Conservation (phyloP, 805 yeast genomes). For the Kregervanrija pseudodelftensis region DNA sequence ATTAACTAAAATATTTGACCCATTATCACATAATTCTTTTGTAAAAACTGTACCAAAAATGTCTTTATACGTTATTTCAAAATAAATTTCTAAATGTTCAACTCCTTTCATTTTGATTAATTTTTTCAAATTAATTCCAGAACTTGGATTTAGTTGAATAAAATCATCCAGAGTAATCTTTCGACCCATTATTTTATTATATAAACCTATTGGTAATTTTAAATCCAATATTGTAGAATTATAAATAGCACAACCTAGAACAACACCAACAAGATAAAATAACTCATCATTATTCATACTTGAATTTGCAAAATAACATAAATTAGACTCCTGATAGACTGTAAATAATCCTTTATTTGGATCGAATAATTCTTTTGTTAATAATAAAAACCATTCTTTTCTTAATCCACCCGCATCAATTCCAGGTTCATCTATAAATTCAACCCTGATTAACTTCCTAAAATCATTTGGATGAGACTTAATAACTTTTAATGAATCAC, state of each 20-base stretch:
- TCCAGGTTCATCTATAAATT: constrained; percentile 84
- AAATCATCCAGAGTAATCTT: constrained; percentile 59
- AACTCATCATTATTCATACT: constrained; percentile 38
- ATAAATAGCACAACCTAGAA: constrained; percentile 83
- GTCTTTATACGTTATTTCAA: constrained; percentile 55
- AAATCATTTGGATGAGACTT: constrained; percentile 51
- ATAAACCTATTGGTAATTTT: constrained; percentile 67
- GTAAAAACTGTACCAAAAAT: constrained; percentile 36
- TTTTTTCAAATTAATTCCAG: constrained; percentile 44
- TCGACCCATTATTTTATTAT: constrained; percentile 60
- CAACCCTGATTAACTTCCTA: constrained; percentile 68
- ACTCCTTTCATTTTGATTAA: constrained; percentile 38
- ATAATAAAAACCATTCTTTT: constrained; percentile 86
- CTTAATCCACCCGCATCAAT: constrained; percentile 92
- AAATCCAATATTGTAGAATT: constrained; percentile 84
- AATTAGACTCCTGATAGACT: constrained; percentile 59
- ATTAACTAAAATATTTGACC: constrained; percentile 49
- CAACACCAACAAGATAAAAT: constrained; percentile 76
- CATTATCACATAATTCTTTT: constrained; percentile 50
- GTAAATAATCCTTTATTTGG: constrained; percentile 62
- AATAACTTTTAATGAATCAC: constrained; percentile 66
- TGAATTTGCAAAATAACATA: constrained; percentile 67
- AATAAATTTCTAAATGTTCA: constrained; percentile 46
- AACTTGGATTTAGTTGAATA: constrained; percentile 58
- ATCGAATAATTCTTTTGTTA: constrained; percentile 63